Conservation (phyloP, 805 yeast genomes). For the Clavispora fructus region DNA sequence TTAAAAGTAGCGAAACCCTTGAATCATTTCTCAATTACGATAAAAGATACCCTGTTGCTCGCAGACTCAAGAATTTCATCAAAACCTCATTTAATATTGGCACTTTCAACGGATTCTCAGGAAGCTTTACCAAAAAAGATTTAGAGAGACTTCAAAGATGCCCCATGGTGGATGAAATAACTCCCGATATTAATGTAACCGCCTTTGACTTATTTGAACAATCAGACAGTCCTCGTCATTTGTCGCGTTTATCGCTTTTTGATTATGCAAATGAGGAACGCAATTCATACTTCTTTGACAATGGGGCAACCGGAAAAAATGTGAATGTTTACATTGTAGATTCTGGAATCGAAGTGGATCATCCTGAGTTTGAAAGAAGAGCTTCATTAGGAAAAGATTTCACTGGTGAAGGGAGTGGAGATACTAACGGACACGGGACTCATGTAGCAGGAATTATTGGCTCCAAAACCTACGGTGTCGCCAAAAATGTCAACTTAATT, state of each 20-base stretch:
- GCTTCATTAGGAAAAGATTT: constrained; percentile 11
- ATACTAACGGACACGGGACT: constrained; percentile 52
- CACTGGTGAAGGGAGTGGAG: constrained; percentile 21
- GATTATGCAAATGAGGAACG: constrained; percentile 13
- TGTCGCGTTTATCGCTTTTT: constrained; percentile 58
- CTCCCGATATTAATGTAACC: constrained; percentile 58
- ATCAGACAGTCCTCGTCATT: constrained; percentile 54
- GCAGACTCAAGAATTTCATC: constrained; percentile 45
- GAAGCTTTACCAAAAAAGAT: constrained; percentile 48
- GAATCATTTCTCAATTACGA: constrained; percentile 46
- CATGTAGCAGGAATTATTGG: constrained; percentile 53
- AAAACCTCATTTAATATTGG: constrained; percentile 60
- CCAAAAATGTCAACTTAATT: constrained; percentile 36
- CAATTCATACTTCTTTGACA: constrained; percentile 44
- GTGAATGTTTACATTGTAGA: constrained; percentile 17
- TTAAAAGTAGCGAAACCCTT: constrained; percentile 45
- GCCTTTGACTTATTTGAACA: constrained; percentile 48
- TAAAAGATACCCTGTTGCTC: constrained; percentile 24
- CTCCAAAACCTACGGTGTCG: constrained; percentile 47
- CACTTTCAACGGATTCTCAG: constrained; percentile 64
- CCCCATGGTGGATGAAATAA: constrained; percentile 63
- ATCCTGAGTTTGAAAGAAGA: constrained; percentile 10
- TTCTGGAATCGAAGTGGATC: constrained; percentile 9
- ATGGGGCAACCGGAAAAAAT: constrained; percentile 38
- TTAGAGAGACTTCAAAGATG: constrained; percentile 45